Evolutionary conservation across 768 basidiomycete species (phyloP).

Genomic region (Pleurotus tuoliensis): DNA sequence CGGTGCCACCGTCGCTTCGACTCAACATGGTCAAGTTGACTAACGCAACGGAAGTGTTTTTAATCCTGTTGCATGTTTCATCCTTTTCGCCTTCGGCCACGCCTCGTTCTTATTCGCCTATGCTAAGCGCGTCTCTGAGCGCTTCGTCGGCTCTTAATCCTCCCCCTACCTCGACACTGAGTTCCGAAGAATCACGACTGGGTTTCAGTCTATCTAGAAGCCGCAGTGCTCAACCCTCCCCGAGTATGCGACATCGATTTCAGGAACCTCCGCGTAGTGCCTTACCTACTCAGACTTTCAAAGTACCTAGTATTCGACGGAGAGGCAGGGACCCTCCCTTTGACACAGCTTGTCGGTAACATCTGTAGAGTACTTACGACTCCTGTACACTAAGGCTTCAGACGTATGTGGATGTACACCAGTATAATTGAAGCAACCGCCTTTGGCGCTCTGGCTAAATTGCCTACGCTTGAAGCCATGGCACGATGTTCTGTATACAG

Average conservation of each 20-base stretch:
- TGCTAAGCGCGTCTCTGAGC: slow-evolving; percentile 31
- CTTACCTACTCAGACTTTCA: slow-evolving; percentile 45
- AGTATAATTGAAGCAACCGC: no score
- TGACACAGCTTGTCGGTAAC: slow-evolving; percentile 3
- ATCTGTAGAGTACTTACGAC: slow-evolving; percentile 4
- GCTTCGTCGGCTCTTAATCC: slow-evolving; percentile 12
- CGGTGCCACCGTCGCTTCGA: slow-evolving; percentile 52
- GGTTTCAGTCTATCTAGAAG: slow-evolving; percentile 56
- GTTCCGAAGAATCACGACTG: slow-evolving; percentile 46
- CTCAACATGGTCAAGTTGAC: slow-evolving; percentile 73
- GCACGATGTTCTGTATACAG: no score
- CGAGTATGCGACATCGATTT: slow-evolving; percentile 21
- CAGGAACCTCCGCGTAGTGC: slow-evolving; percentile 53
- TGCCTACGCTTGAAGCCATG: no score
- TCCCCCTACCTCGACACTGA: slow-evolving; percentile 8
- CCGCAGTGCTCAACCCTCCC: slow-evolving; percentile 49
- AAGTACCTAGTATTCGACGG: slow-evolving; percentile 29
- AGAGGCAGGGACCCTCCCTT: slow-evolving; percentile 12
- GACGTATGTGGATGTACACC: neutral
- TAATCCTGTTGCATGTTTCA: slow-evolving; percentile 82
- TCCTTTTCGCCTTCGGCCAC: slow-evolving; percentile 64
- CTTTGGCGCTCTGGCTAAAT: no score
- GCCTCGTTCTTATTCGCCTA: slow-evolving; percentile 57
- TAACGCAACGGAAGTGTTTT: slow-evolving; percentile 82
- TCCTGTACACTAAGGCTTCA: slow-evolving; percentile 1